Evolutionary conservation across 305 asterid genomes (phyloP).

Genomic region (Plantago coronopus): DNA sequence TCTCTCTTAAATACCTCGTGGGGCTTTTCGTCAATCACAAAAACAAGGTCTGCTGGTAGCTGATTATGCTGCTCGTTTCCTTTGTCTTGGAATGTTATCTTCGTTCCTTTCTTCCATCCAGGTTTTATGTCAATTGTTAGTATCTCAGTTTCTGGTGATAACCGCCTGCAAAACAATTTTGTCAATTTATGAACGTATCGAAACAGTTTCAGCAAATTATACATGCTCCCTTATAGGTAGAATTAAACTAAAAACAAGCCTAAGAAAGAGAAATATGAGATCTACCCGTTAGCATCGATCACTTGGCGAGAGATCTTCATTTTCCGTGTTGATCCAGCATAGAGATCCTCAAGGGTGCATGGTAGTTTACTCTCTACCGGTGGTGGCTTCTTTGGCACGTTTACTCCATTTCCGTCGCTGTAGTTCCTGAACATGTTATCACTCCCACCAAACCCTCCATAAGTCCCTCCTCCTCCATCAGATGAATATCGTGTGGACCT

Average conservation of each 20-base stretch:
- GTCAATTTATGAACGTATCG: background rate
- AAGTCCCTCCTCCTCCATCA: slow-evolving; percentile 46
- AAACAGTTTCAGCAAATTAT: too few species aligned
- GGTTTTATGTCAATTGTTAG: slow-evolving; percentile 76
- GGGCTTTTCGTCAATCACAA: slow-evolving; percentile 85
- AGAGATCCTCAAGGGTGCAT: slow-evolving; percentile 80
- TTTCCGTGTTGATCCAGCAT: slow-evolving; percentile 75
- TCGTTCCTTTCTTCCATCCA: slow-evolving; percentile 92
- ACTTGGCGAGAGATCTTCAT: slow-evolving; percentile 89
- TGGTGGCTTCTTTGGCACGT: slow-evolving; percentile 65
- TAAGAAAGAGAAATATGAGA: background rate
- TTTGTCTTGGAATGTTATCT: slow-evolving; percentile 84
- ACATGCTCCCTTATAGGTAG: background rate
- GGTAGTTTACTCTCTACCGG: slow-evolving; percentile 74
- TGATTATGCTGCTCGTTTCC: slow-evolving; percentile 81
- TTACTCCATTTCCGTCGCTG: slow-evolving; percentile 41
- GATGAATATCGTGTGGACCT: slow-evolving; percentile 54
- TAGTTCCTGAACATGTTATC: slow-evolving; percentile 41
- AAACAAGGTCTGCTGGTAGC: slow-evolving; percentile 81
- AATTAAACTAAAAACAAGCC: background rate
- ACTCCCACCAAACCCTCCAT: slow-evolving; percentile 38
- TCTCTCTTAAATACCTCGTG: slow-evolving; percentile 61
- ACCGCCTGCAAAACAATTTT: slow-evolving; percentile 32
- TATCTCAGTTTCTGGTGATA: slow-evolving; percentile 55
- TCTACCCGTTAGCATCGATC: slow-evolving; percentile 56